Conservation (phyloP, 495 filamentous ascomycete species). For the Viridothelium virens region DNA sequence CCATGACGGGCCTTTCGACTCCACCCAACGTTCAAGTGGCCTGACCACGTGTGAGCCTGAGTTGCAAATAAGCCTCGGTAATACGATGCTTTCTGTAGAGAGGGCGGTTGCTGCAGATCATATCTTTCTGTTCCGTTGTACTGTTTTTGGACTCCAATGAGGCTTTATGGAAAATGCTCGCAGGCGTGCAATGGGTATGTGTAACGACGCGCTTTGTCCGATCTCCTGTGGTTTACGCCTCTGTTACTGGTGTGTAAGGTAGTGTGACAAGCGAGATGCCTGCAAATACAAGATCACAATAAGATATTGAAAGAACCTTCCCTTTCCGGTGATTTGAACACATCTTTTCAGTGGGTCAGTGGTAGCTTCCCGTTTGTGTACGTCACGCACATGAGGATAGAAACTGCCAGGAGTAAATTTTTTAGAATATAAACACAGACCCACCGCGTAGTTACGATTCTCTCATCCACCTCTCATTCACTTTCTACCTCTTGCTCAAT, state of each 20-base stretch:
- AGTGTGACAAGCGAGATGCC: not conserved
- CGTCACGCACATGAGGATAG: no score
- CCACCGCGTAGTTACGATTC: not conserved
- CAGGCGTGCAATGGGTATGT: not conserved
- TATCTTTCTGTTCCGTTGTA: not conserved
- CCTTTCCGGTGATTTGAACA: no score
- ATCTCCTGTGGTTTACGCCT: not conserved
- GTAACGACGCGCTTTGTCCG: not conserved
- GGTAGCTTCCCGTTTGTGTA: no score
- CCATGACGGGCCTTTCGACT: not conserved
- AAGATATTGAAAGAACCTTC: no score
- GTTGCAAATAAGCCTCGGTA: not conserved
- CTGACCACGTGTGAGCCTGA: not conserved
- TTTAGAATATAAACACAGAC: not conserved
- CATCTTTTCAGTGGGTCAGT: no score
- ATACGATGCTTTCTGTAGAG: not conserved
- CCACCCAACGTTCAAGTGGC: not conserved
- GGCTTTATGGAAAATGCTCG: not conserved
- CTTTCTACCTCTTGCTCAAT: not conserved
- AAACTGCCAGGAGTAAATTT: not conserved
- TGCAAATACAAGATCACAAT: no score
- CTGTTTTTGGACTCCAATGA: not conserved
- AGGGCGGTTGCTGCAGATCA: not conserved
- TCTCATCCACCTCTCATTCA: not conserved
- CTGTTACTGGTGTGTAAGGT: not conserved